Evolutionary conservation across 1,284 basidiomycete species (phyloP), one percentile per base, ranked within the genome.

Genomic region (Cerrena zonata): DNA sequence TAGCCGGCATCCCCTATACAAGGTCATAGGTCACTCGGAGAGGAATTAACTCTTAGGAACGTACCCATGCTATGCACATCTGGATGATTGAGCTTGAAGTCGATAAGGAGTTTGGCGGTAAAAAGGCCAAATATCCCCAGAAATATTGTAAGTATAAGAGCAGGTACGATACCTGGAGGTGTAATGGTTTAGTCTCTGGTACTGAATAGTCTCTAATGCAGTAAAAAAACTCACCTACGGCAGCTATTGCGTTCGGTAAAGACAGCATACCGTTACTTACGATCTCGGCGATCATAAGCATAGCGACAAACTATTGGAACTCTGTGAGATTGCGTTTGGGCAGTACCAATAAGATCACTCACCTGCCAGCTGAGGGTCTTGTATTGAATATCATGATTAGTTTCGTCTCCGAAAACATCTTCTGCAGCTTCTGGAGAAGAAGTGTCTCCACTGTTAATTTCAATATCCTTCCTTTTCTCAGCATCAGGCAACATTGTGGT

Each of bases 181-280:
- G 19, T 27, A 2, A 34, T 25, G 2, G 25, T 25, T 26, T 41
- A 13, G n/a, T 15, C 36, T 5, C 11, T 23, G 19, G 24, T 5
- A 7, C 7, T 34, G 30, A 34, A 15, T 34, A 34, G 30, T 7
- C 15, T 27, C 13, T 24, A 10, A 34, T 26, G 57, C 22, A 13
- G 22, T 18, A 7, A 5, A 25, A 21, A 26, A 5, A 46, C 60
- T 34, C 53, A 77, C 79, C 79, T 43, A 80, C 74, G 4, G 73
- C 72, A 19, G 77, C 75, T 56, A 81, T 72, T 2, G 77, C 70
- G 47, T 74, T 76, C 0, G 80, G 79, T 4, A 80, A 67, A 13
- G 77, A 78, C 15, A 81, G 63, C 69, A 80, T 77, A 13, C 79
- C 80, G 60, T 80, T 78, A 57, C 76, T 78, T 45, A 82, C 77